Conservation (phyloP, 2,329 filamentous ascomycete species). For the Kalmusia sp. region DNA sequence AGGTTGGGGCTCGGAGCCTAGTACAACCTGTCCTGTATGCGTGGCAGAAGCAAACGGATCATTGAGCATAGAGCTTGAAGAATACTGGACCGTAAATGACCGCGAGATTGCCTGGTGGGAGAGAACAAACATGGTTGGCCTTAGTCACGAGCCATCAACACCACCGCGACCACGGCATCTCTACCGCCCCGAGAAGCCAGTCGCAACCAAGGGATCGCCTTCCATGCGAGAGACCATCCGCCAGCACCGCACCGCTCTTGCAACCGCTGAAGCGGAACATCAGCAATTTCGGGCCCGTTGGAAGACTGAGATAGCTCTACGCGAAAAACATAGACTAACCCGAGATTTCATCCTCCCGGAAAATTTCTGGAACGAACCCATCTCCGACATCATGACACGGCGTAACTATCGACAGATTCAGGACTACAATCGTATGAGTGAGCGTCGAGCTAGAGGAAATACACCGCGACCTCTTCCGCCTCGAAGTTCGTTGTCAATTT, state of each 20-base stretch:
- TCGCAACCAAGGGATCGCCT: conserved; percentile 10
- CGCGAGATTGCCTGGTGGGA: conserved; percentile 34
- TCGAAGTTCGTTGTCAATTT: conserved; percentile 29
- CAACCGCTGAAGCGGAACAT: conserved; percentile 10
- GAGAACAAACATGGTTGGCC: conserved; percentile 16
- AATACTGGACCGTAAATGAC: conserved; percentile 8
- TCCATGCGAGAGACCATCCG: conserved; percentile 20
- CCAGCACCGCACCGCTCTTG: conserved; percentile 11
- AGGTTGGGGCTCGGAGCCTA: not conserved
- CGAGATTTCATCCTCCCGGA: conserved; percentile 18
- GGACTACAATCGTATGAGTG: not conserved
- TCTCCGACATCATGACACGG: conserved; percentile 16
- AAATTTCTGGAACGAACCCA: conserved; percentile 27
- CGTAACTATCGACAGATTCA: conserved; percentile 8
- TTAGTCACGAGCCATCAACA: conserved; percentile 3
- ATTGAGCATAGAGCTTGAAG: conserved; percentile 7
- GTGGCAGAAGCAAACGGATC: not conserved
- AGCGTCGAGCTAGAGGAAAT: conserved; percentile 23
- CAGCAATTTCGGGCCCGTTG: conserved; percentile 18
- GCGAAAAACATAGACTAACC: conserved; percentile 28
- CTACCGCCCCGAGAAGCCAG: not conserved
- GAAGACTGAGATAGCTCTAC: conserved; percentile 27
- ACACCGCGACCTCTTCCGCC: conserved; percentile 17
- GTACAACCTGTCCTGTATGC: not conserved
- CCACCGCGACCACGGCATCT: conserved; percentile 5